Evolutionary conservation across 768 basidiomycete species (phyloP).

Genomic region (Xerocomus spinulosus): DNA sequence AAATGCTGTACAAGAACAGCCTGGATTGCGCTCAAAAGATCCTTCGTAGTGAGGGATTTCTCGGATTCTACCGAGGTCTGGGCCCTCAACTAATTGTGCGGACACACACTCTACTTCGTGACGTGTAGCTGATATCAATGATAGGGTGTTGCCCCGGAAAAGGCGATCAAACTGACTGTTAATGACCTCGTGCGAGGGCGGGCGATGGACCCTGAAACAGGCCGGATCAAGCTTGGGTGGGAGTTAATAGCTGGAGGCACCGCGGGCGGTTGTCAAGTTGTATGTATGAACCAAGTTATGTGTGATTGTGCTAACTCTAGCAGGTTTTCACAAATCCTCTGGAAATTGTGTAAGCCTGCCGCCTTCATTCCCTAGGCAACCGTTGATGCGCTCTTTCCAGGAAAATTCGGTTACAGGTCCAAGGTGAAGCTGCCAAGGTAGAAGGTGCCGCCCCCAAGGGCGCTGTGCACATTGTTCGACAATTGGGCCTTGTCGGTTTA

Average conservation of each 20-base stretch:
- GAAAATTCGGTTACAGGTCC: slow-evolving; percentile 92
- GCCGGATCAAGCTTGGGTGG: slow-evolving; percentile 87
- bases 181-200: slow-evolving; percentile 85
- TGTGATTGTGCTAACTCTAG: slow-evolving; percentile 13
- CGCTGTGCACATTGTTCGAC: slow-evolving; percentile 88
- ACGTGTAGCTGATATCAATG: slow-evolving; percentile 5
- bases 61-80: slow-evolving; percentile 96
- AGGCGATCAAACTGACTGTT: slow-evolving; percentile 96
- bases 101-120: neutral
- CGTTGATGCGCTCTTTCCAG: slow-evolving; percentile 34
- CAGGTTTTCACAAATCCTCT: slow-evolving; percentile 97
- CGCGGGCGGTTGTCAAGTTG: slow-evolving; percentile 97
- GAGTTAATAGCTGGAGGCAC: slow-evolving; percentile 88
- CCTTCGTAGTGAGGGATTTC: slow-evolving; percentile 86
- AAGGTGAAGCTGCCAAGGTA: slow-evolving; percentile 88
- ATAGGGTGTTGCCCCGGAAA: slow-evolving; percentile 93
- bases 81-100: slow-evolving; percentile 89
- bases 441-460: slow-evolving; percentile 80
- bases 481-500: slow-evolving; percentile 86
- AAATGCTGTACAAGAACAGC: slow-evolving; percentile 95
- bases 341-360: slow-evolving; percentile 76
- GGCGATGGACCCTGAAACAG: slow-evolving; percentile 92
- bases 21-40: slow-evolving; percentile 92
- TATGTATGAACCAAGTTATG: slow-evolving; percentile 39
- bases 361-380: neutral